These are phyloP conservation scores for Cornus florida DNA, from an alignment of 148 eudicot genomes.

Conservation along the genomic window DNA sequence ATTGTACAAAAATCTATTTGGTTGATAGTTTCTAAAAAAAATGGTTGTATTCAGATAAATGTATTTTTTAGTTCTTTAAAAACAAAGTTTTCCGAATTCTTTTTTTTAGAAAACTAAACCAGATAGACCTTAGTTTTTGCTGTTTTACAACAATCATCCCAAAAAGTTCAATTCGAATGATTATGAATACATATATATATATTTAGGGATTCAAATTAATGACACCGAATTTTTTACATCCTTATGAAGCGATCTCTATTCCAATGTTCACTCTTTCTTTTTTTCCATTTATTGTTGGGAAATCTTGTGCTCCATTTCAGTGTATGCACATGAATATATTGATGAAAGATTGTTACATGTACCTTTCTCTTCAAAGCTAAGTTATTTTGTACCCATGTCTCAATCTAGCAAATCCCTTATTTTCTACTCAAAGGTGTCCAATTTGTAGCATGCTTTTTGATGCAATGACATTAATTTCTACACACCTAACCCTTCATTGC, in stretches of 20 bases:
- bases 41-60: too few species aligned
- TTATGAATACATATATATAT: too few species aligned
- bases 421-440: constrained; percentile 25
- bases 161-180: too few species aligned
- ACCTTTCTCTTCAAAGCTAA: constrained; percentile 42
- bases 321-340: background rate
- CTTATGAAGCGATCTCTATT: background rate
- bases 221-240: background rate
- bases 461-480: background rate
- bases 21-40: too few species aligned
- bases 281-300: background rate
- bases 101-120: too few species aligned
- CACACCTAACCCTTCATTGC: background rate
- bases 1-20: too few species aligned
- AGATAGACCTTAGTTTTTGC: background rate
- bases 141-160: background rate
- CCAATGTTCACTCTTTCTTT: background rate
- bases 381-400: constrained; percentile 19
- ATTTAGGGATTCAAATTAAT: too few species aligned
- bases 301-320: background rate
- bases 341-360: background rate
- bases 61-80: too few species aligned
- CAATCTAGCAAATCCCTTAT: constrained; percentile 17
- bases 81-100: too few species aligned
- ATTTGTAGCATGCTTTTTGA: background rate